Conservation (phyloP, 345 rosid genomes). For the Hypericum perforatum region DNA sequence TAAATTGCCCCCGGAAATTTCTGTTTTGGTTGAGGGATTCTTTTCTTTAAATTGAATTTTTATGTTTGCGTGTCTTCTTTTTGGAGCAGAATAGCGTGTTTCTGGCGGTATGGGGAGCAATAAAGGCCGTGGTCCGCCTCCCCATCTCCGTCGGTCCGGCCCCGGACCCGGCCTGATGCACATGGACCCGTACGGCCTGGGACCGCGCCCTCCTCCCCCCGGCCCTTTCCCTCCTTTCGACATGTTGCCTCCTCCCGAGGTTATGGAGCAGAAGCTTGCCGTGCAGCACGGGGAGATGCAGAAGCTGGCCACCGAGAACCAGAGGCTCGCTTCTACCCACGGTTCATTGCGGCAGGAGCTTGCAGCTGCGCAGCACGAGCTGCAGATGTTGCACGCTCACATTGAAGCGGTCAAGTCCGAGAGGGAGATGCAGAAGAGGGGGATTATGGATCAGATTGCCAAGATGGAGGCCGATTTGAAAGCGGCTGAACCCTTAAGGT, state of each 20-base stretch:
- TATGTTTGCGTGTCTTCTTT: no score
- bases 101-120: slow-evolving; percentile 44
- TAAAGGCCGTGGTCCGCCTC: slow-evolving; percentile 68
- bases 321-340: slow-evolving; percentile 74
- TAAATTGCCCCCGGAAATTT: no score
- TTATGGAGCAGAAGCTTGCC: slow-evolving; percentile 82
- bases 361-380: slow-evolving; percentile 84
- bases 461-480: slow-evolving; percentile 74
- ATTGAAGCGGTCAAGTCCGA: slow-evolving; percentile 61
- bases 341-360: slow-evolving; percentile 72
- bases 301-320: slow-evolving; percentile 79
- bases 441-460: slow-evolving; percentile 51
- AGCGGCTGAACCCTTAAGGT: slow-evolving; percentile 54
- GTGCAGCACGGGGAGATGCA: slow-evolving; percentile 82
- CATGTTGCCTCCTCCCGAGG: slow-evolving; percentile 70
- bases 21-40: no score
- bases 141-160: slow-evolving; percentile 54
- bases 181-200: slow-evolving; percentile 49
- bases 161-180: slow-evolving; percentile 51
- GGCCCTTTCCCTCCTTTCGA: slow-evolving; percentile 49
- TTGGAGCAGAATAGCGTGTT: no score
- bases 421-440: slow-evolving; percentile 70
- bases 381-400: slow-evolving; percentile 69
- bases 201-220: slow-evolving; percentile 34
- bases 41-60: no score